phyloP scores from a whole-genome alignment of 768 basidiomycete species.

The Chalciporus sphaerocephalus region DNA sequence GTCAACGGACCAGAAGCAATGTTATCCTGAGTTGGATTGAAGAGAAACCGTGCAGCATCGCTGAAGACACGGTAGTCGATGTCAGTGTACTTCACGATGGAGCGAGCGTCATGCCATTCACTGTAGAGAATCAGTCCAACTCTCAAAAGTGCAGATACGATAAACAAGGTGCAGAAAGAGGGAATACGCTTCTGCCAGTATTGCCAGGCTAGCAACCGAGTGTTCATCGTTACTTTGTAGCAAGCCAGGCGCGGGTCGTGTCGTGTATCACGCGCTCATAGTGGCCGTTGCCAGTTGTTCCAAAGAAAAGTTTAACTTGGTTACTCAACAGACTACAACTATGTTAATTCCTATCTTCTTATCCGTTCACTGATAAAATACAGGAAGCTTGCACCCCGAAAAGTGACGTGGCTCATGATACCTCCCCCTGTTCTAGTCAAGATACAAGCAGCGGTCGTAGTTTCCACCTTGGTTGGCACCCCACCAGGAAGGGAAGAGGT shows the following conservation, averaged over 20 bases:
- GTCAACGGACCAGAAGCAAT: slow-evolving; percentile 59
- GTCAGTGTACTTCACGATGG: slow-evolving; percentile 93
- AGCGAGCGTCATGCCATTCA: slow-evolving; percentile 83
- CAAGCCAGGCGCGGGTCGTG: no score
- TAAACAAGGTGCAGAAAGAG: slow-evolving; percentile 51
- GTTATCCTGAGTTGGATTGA: slow-evolving; percentile 46
- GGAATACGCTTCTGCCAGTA: slow-evolving; percentile 12
- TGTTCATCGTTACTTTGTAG: slow-evolving; percentile 1
- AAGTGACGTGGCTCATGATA: no score
- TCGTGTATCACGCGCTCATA: no score
- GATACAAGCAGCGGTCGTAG: slow-evolving; percentile 26
- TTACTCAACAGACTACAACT: no score
- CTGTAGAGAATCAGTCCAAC: slow-evolving; percentile 75
- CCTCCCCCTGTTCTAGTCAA: slow-evolving; percentile 5
- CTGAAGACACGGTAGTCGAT: slow-evolving; percentile 95
- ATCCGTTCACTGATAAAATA: no score
- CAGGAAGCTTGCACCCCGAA: background rate
- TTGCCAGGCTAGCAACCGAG: background rate
- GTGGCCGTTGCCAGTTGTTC: no score
- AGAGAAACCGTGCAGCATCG: slow-evolving; percentile 77
- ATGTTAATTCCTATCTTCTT: no score
- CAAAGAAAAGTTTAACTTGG: no score
- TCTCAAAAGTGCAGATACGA: slow-evolving; percentile 55
- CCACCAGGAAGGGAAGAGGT: slow-evolving; percentile 57
- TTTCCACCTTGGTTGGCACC: slow-evolving; percentile 51